Conservation (phyloP, 2,329 filamentous ascomycete genomes). For the Microdochium trichocladiopsis region DNA sequence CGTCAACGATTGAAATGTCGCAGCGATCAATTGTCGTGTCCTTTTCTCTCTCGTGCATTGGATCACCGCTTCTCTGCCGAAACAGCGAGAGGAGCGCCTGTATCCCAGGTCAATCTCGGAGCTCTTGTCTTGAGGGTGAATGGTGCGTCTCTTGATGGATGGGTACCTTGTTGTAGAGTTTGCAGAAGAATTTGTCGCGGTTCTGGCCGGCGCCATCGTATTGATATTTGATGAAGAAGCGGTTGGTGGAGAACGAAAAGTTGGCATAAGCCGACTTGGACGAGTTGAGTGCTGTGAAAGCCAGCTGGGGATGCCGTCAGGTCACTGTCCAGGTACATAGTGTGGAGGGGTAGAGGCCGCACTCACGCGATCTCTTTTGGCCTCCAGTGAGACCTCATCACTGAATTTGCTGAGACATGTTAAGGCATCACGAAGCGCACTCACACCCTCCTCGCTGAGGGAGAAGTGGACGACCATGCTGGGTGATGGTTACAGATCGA, state of each 20-base stretch:
- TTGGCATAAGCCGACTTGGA: constrained; percentile 75
- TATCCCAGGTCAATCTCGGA: constrained; percentile 2
- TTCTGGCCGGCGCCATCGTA: constrained; percentile 49
- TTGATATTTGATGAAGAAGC: constrained; percentile 68
- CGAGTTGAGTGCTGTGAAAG: constrained; percentile 69
- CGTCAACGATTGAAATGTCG: constrained; percentile 67
- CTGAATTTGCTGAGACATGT: constrained; percentile 73
- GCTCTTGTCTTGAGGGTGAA: too few relatives aligned
- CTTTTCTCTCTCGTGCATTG: constrained; percentile 48
- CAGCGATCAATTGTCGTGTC: constrained; percentile 68
- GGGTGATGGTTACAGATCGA: not conserved
- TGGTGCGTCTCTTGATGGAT: too few relatives aligned
- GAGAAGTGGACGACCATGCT: constrained; percentile 41
- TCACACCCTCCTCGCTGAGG: constrained; percentile 65
- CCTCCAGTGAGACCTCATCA: constrained; percentile 71
- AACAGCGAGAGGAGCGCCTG: constrained; percentile 68
- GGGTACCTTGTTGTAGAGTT: constrained; percentile 68
- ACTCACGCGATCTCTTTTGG: constrained; percentile 57
- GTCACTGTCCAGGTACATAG: too few relatives aligned
- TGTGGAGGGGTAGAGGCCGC: not conserved
- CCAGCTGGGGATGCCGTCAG: constrained; percentile 43
- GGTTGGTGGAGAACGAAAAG: constrained; percentile 57
- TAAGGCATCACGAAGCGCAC: constrained; percentile 64
- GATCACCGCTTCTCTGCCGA: constrained; percentile 57
- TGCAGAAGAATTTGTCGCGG: constrained; percentile 62